Conservation (phyloP, 2,329 filamentous ascomycete genomes). For the Pestalotiopsis fici region DNA sequence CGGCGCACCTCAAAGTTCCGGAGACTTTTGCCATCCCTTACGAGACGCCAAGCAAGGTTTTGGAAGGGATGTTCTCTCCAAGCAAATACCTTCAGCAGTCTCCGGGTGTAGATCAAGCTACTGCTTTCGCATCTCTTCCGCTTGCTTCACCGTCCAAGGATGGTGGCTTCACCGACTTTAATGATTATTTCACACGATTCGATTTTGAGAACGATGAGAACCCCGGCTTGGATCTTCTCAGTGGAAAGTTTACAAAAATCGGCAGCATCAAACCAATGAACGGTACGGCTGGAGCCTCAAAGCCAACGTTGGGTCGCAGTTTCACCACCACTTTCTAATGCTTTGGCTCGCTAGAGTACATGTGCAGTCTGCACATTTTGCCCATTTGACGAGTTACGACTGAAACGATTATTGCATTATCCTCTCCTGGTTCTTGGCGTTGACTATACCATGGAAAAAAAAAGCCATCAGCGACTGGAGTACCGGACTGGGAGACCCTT, state of each 20-base stretch:
- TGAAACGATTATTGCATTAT: conserved; percentile 17
- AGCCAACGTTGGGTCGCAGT: conserved; percentile 37
- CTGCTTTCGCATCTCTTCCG: conserved; percentile 13
- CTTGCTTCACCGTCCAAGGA: conserved; percentile 36
- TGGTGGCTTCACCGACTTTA: conserved; percentile 11
- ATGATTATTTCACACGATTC: conserved; percentile 23
- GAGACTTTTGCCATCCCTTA: conserved; percentile 39
- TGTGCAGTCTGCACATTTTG: conserved; percentile 2
- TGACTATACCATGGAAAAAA: neutral
- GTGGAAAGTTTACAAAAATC: conserved; percentile 72
- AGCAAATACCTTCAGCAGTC: conserved; percentile 50
- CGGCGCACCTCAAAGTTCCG: conserved; percentile 51
- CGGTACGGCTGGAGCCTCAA: conserved; percentile 29
- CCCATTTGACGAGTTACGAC: conserved; percentile 11
- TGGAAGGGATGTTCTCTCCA: conserved; percentile 56
- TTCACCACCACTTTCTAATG: conserved; percentile 37
- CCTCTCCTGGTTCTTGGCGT: neutral
- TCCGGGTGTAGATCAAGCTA: conserved; percentile 33
- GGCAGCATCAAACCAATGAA: conserved; percentile 46
- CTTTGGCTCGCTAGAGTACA: conserved; percentile 8
- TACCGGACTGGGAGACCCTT: neutral
- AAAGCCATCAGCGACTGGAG: neutral
- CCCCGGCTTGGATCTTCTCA: conserved; percentile 68
- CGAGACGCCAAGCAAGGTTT: conserved; percentile 60
- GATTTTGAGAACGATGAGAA: conserved; percentile 59